Base-by-base conservation (phyloP, 371 early-diverging fungal genomes). In the Mycotypha africana region DNA sequence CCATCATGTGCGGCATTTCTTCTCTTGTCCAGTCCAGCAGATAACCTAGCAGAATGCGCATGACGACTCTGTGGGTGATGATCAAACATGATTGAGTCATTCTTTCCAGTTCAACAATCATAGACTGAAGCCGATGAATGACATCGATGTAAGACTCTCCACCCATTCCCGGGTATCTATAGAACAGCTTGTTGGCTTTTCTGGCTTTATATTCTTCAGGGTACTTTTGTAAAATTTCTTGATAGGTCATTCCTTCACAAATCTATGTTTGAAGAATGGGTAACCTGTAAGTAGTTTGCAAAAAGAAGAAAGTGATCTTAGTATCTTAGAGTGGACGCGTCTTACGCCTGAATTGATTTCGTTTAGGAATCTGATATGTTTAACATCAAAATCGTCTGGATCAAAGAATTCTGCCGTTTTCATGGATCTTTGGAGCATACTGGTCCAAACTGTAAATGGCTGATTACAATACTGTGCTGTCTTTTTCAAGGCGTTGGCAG, bases 61-160 rank as follows among this genome's bases (percentile, higher is more conserved):
- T 77, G 1, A 88, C 78, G 3, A 81, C 83, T n/a, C 78, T 67
- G 44, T 82, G 91, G 3, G 89, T 85, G 26, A 91, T 81, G 49
- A 92, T 85, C 42, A 90, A 47, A 30, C 84, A 76, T 26, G 81
- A 80, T 15, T 79, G 77, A 5, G 79, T 75, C 86, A 88, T 88
- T 38, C 92, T 73, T 60, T 93, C 92, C 35, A 89, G 56, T 58
- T 93, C 93, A 33, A 91, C 78, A 56, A 93, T 88, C 54, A 91
- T 65, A 1, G 91, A 82, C 39, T 88, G 77, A 26, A 91, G 53
- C 5, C 92, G 78, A 48, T 91, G 89, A 42, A 92, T 90, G 21
- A 92, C 91, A 58, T 92, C 93, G 58, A 44, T 39, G 51, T 90
- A 90, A 12, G 85, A 85, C 58, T 92, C 91, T 9, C 91, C 91